These are phyloP conservation scores for Datisca glomerata DNA, from an alignment of 306 rosid species.

Conservation along the genomic window DNA sequence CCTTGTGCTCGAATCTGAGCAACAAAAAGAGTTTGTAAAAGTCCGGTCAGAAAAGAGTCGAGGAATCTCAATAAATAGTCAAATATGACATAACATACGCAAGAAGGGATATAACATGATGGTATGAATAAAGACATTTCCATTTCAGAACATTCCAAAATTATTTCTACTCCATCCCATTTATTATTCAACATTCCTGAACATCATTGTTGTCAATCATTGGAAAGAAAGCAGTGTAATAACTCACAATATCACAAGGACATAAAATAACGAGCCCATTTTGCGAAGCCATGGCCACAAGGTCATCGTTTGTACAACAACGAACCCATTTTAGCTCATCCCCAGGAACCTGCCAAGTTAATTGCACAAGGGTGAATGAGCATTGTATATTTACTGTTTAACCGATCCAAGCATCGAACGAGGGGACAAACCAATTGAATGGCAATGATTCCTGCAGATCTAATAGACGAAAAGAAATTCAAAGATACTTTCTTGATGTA, in stretches of 20 bases:
- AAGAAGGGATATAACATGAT: too few species aligned
- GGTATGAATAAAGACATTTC: too few species aligned
- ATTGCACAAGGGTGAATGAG: conserved; percentile 19
- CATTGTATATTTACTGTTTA: conserved; percentile 9
- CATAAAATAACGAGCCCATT: conserved; percentile 84
- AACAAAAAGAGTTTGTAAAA: conserved; percentile 9
- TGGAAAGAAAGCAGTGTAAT: not conserved
- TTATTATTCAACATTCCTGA: too few species aligned
- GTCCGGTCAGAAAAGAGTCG: not conserved
- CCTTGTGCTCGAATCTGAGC: conserved; percentile 70
- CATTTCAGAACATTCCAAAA: too few species aligned
- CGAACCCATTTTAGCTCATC: conserved; percentile 99
- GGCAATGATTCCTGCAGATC: conserved; percentile 91
- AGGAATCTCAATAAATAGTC: too few species aligned
- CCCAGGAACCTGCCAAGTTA: conserved; percentile 60
- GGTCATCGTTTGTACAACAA: conserved; percentile 72
- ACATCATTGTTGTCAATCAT: too few species aligned
- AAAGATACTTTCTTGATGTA: conserved; percentile 87
- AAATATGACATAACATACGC: too few species aligned
- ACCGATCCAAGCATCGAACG: conserved; percentile 10
- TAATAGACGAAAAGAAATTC: conserved; percentile 83
- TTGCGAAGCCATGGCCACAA: conserved; percentile 96
- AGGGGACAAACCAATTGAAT: conserved; percentile 83
- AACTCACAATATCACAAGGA: conserved; percentile 63
- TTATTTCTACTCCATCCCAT: too few species aligned